Base-by-base conservation (phyloP, 2,329 filamentous ascomycete genomes). In the Claviceps digitariae region DNA sequence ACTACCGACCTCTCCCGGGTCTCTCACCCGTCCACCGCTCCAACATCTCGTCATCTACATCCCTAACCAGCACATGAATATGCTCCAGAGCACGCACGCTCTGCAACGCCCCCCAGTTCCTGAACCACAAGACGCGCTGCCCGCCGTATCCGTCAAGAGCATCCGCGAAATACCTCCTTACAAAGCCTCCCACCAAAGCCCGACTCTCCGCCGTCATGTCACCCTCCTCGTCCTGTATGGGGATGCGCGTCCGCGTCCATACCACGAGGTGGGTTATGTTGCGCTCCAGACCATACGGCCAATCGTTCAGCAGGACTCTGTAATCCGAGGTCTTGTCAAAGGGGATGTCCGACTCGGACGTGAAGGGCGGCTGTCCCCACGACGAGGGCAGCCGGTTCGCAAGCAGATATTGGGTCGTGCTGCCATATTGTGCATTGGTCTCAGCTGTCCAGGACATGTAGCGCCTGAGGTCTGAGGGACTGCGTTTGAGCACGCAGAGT, bases 51-150 rank as follows among this genome's bases (percentile, higher is more conserved):
- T 74, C 70, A 48, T 73, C 73, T 25, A 74, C 78, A 60, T 78
- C 72, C 52, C 70, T 75, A 50, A 84, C 78, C 61, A 85, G 64
- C 36, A 97, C 82, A 68, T 97, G 91, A 62, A 96, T 84, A 66
- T 96, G 91, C 71, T 95, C 90, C 48, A 96, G 74, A 2, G 86
- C 79, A 61, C 90, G 81, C 44, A 96, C 86, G 61, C 87, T 94
- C 73, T 96, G 94, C 64, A 96, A 71, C 27, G 83, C 82, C 55
- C 82, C 83, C 90, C 90, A 95, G 62, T 96, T 96, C 76, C 91
- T 94, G 71, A 96, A 96, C 89, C 90, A 97, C 56, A 90, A 66
- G 46, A 84, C 79, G 49, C 69, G 72, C 6, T 74, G 69, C 54
- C 70, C 67, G n/a, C 74, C 76, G 3, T 67, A 70, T 0, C 67